Evolutionary conservation across 2,329 filamentous ascomycete genomes (phyloP).

Genomic region (Alternaria tenuissima): DNA sequence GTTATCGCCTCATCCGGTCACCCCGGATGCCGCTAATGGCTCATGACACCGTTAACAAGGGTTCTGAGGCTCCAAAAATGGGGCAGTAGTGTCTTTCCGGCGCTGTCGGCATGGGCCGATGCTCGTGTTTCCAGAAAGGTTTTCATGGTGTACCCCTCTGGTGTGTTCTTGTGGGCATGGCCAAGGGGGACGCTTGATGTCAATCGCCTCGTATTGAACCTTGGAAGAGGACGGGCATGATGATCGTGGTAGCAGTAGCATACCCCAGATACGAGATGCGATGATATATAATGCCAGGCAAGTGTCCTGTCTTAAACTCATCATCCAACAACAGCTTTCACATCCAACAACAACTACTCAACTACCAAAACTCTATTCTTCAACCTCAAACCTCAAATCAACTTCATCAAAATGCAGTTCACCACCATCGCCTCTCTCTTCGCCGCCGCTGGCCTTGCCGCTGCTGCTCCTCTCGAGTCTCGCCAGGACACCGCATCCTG

Average conservation of each 20-base stretch:
- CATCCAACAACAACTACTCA: constrained; percentile 2
- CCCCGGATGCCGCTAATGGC: background rate
- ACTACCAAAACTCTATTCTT: background rate
- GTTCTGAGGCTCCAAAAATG: background rate
- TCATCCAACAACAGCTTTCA: constrained; percentile 12
- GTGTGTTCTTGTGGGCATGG: background rate
- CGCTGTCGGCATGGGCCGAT: background rate
- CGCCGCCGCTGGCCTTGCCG: constrained; percentile 20
- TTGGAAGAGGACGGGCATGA: background rate
- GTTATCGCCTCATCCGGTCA: background rate
- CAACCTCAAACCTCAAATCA: background rate
- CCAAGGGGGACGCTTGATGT: constrained; percentile 5
- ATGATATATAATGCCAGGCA: constrained; percentile 8
- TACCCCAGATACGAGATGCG: background rate
- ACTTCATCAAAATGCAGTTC: constrained; percentile 28
- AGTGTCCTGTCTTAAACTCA: background rate
- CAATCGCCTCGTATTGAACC: constrained; percentile 6
- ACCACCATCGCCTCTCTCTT: constrained; percentile 26
- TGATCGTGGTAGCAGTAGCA: background rate
- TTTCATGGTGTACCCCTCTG: background rate
- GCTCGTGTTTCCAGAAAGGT: constrained; percentile 5
- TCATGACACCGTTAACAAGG: background rate
- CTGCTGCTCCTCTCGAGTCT: constrained; percentile 20
- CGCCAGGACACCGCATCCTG: constrained; percentile 15
- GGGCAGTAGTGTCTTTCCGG: background rate